Evolutionary conservation across 768 basidiomycete genomes (phyloP).

Genomic region (Termitomyces sp.): DNA sequence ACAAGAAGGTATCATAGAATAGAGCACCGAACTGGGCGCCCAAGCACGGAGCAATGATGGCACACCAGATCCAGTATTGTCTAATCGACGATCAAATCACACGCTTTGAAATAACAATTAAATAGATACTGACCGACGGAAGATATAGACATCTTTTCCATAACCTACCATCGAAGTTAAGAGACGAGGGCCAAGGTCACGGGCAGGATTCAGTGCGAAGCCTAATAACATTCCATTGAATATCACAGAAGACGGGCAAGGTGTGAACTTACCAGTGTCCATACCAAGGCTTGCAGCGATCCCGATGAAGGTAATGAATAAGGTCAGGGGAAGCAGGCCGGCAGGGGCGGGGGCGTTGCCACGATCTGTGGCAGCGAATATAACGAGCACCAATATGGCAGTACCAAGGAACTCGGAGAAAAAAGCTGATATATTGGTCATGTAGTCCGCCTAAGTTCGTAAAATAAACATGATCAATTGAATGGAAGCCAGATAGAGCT

Average conservation of each 20-base stretch:
- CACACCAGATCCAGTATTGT: constrained; percentile 72
- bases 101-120: not conserved
- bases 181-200: constrained; percentile 55
- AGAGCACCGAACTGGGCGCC: constrained; percentile 56
- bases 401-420: constrained; percentile 55
- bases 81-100: constrained; percentile 19
- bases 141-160: constrained; percentile 40
- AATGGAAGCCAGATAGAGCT: constrained; percentile 11
- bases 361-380: constrained; percentile 51
- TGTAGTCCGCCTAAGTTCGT: constrained; percentile 16
- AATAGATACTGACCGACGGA: constrained; percentile 31
- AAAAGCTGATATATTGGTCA: constrained; percentile 34
- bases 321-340: constrained; percentile 49
- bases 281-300: constrained; percentile 54
- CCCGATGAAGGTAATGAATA: constrained; percentile 56
- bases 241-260: not conserved
- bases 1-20: constrained; percentile 59
- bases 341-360: constrained; percentile 41
- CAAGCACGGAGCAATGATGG: constrained; percentile 53
- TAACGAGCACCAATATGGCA: constrained; percentile 48
- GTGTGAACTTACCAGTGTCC: constrained; percentile 40
- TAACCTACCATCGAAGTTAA: constrained; percentile 71
- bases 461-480: not conserved
- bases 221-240: constrained; percentile 13
- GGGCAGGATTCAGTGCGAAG: constrained; percentile 30